A percentile compares a stretch with the other conserved stretches of the same genome.
Conservation (phyloP, 2,329 filamentous ascomycete species). For the Pestalotiopsis fici region DNA sequence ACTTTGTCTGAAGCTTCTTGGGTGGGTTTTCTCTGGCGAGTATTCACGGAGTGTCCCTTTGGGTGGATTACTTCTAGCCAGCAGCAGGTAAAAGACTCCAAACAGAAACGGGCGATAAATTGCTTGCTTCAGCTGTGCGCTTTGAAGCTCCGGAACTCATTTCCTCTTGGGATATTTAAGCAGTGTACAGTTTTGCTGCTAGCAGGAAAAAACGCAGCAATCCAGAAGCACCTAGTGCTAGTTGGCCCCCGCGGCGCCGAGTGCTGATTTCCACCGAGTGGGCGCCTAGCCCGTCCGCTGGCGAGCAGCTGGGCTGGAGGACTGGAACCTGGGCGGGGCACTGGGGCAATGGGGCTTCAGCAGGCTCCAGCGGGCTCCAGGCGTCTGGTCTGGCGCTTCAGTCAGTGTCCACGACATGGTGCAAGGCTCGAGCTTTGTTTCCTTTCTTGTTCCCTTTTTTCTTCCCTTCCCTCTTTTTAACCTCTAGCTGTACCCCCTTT, state of each 20-base stretch:
- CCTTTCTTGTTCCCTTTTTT: too few species aligned
- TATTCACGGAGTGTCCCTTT: neutral
- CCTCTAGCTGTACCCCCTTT: neutral
- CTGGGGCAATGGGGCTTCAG: too few species aligned
- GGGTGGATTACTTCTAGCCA: neutral
- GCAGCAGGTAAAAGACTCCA: neutral
- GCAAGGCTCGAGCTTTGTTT: neutral
- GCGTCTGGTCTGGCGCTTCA: too few species aligned
- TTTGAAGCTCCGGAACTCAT: neutral
- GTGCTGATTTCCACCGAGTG: neutral
- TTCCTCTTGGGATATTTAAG: neutral
- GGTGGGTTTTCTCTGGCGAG: neutral
- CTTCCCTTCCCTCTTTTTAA: too few species aligned
- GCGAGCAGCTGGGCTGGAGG: neutral
- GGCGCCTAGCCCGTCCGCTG: neutral
- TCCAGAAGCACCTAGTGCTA: neutral
- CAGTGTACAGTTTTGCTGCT: neutral
- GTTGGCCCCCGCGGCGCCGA: neutral
- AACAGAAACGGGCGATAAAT: neutral
- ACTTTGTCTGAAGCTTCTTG: neutral
- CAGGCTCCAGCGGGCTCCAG: too few species aligned
- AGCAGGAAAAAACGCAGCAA: neutral
- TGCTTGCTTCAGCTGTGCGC: neutral
- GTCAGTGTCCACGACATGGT: neutral
- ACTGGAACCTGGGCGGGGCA: too few species aligned